Conservation (phyloP, 164 flowering plant species). For the Umbellularia californica region DNA sequence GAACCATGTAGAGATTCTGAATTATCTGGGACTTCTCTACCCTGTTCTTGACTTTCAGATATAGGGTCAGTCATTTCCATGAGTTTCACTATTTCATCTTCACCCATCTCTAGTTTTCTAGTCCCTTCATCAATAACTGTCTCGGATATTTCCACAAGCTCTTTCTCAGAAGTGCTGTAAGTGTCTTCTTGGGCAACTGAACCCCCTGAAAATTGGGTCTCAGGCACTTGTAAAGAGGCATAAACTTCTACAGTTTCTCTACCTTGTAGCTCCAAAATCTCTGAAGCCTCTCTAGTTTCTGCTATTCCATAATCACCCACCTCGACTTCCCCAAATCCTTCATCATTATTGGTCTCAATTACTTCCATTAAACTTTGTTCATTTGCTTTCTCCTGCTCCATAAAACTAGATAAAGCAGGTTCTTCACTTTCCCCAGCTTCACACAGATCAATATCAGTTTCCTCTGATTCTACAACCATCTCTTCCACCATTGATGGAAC, state of each 20-base stretch:
- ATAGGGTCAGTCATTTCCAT: background rate
- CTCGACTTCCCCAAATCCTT: background rate
- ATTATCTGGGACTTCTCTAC: background rate
- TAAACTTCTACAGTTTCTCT: background rate
- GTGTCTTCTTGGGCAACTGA: background rate
- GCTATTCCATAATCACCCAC: conserved; percentile 2
- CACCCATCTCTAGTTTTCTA: background rate
- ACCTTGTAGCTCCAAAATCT: background rate
- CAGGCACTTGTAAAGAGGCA: background rate
- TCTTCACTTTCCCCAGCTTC: background rate
- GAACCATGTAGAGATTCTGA: conserved; percentile 5
- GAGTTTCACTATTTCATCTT: conserved; percentile 4
- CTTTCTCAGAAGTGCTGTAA: background rate
- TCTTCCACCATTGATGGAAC: background rate
- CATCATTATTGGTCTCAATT: background rate
- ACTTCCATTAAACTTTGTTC: background rate
- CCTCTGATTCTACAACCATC: background rate
- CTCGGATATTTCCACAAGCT: background rate
- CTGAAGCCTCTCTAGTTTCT: background rate
- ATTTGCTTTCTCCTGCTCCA: background rate
- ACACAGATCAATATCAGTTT: background rate
- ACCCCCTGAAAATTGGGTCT: background rate
- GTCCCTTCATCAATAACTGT: background rate
- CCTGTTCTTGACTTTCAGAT: background rate
- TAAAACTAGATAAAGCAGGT: background rate